These are phyloP conservation scores for Endotrypanum monterogeii DNA, from an alignment of 208 protist genomes.

Conservation along the genomic window DNA sequence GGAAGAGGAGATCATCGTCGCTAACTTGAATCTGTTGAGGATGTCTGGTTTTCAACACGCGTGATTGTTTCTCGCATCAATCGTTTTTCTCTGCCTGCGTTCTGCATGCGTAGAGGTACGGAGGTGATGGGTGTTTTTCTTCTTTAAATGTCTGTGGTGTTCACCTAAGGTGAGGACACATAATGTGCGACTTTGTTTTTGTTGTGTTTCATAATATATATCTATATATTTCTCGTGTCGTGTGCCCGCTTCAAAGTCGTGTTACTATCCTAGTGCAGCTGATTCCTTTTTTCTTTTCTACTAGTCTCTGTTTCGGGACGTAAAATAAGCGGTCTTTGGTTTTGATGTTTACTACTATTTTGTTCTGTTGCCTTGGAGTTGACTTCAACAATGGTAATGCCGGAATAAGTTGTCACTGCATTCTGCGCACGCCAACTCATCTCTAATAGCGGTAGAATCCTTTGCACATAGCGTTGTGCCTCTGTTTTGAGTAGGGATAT, in stretches of 20 bases:
- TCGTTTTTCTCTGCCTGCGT: background rate
- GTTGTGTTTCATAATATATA: background rate
- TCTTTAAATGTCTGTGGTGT: background rate
- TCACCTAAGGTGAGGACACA: background rate
- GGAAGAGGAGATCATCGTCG: slow-evolving; percentile 41
- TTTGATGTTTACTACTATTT: background rate
- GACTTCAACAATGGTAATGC: background rate
- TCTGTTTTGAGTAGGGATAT: background rate
- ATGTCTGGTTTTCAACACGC: slow-evolving; percentile 1
- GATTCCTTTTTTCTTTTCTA: background rate
- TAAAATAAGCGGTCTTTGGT: background rate
- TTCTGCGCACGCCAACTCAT: background rate
- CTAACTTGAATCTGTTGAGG: slow-evolving; percentile 22
- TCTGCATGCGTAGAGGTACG: background rate
- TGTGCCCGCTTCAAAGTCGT: background rate
- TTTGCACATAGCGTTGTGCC: background rate
- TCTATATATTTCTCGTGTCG: background rate
- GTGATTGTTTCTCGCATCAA: slow-evolving; percentile 1
- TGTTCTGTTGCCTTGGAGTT: background rate
- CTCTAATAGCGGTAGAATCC: background rate
- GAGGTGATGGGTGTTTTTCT: background rate
- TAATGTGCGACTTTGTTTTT: background rate
- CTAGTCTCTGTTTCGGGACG: background rate
- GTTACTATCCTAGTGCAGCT: background rate
- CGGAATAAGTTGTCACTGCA: background rate